These are phyloP conservation scores for Lentinus polychrous DNA, from an alignment of 1,284 basidiomycete species.

Conservation along the genomic window DNA sequence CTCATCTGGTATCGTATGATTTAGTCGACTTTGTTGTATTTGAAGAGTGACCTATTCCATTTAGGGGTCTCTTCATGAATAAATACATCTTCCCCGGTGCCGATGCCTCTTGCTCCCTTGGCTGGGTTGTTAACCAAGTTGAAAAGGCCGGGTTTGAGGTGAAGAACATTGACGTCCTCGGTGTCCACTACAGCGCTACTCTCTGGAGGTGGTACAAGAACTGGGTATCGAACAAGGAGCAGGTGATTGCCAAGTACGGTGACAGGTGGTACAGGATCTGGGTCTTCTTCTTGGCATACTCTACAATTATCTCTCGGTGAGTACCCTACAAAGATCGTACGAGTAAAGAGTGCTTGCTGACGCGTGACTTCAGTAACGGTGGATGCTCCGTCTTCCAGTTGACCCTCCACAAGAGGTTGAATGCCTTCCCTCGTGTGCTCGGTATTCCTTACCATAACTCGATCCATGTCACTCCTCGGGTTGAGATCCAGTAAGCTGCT, in stretches of 20 bases:
- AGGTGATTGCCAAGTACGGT: constrained; percentile 86
- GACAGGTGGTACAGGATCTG: constrained; percentile 87
- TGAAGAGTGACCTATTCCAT: constrained; percentile 1
- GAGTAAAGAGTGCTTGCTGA: background rate
- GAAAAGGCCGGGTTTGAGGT: constrained; percentile 95
- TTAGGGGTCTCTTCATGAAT: constrained; percentile 88
- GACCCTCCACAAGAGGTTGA: constrained; percentile 95
- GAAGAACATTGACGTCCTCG: constrained; percentile 93
- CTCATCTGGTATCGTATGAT: constrained; percentile 69
- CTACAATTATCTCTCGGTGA: constrained; percentile 62
- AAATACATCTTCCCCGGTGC: constrained; percentile 98
- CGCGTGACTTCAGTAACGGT: constrained; percentile 59
- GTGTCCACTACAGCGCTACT: constrained; percentile 96
- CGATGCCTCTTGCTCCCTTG: constrained; percentile 90
- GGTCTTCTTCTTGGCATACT: constrained; percentile 87
- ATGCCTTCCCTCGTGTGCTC: constrained; percentile 86
- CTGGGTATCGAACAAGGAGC: constrained; percentile 87
- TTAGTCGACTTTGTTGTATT: background rate
- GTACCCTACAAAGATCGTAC: constrained; percentile 15
- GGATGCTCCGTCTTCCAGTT: constrained; percentile 90
- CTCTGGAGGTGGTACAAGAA: constrained; percentile 94
- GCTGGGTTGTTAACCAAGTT: constrained; percentile 87
- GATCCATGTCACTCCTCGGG: constrained; percentile 54
- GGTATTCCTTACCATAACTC: constrained; percentile 72
- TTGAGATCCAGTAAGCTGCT: constrained; percentile 44